These are phyloP conservation scores for Tylopilus vinaceipallidus DNA, from an alignment of 768 basidiomycete genomes.

Conservation along the genomic window DNA sequence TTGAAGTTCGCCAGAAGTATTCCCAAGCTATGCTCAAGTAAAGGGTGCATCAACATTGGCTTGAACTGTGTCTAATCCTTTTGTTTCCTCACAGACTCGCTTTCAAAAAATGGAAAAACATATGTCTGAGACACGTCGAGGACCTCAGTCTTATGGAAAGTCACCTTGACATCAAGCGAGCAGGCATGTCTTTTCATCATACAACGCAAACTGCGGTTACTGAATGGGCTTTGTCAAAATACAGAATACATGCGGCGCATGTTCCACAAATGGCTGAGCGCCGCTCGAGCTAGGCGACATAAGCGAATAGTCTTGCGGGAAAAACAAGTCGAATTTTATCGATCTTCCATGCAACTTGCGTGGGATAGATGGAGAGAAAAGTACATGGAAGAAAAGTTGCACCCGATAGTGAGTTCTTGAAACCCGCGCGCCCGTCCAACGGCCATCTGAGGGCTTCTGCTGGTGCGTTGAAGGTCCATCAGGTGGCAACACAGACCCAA, in stretches of 20 bases:
- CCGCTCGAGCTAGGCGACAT: constrained; percentile 58
- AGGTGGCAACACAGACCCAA: constrained; percentile 56
- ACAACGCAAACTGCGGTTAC: neutral
- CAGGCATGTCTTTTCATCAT: constrained; percentile 47
- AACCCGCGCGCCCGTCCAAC: neutral
- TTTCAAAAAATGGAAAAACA: constrained; percentile 68
- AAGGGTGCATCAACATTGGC: constrained; percentile 3
- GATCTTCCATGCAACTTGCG: constrained; percentile 46
- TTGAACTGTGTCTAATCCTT: constrained; percentile 18
- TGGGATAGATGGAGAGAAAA: constrained; percentile 84
- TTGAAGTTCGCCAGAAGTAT: constrained; percentile 55
- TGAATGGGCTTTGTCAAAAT: neutral
- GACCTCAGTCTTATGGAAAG: constrained; percentile 80
- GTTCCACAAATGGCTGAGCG: constrained; percentile 69
- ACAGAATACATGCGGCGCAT: constrained; percentile 64
- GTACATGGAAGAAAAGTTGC: constrained; percentile 61
- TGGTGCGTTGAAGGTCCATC: constrained; percentile 32
- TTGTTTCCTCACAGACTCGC: constrained; percentile 44
- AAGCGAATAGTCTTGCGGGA: constrained; percentile 57
- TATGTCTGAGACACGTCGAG: constrained; percentile 62
- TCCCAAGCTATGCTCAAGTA: constrained; percentile 40
- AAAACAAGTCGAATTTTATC: constrained; percentile 61
- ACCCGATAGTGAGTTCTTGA: constrained; percentile 53
- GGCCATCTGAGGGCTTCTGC: constrained; percentile 2
- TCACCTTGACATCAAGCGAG: constrained; percentile 74